Conservation (phyloP, 306 rosid species). For the Nissolia schottii region DNA sequence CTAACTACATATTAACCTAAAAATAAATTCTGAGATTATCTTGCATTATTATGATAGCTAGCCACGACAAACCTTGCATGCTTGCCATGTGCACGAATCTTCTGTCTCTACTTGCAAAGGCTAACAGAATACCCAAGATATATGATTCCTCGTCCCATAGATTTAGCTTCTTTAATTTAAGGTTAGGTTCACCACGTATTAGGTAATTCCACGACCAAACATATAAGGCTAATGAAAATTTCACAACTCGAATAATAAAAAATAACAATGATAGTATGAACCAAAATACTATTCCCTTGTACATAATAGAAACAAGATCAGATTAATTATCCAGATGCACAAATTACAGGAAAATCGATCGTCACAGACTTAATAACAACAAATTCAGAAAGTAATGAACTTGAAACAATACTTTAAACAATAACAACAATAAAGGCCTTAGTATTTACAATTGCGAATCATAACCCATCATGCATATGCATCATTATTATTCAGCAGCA, state of each 20-base stretch:
- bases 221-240: background rate
- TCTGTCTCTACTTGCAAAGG: background rate
- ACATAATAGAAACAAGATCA: slow-evolving; percentile 17
- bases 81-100: slow-evolving; percentile 37
- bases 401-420: slow-evolving; percentile 21
- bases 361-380: slow-evolving; percentile 18
- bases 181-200: slow-evolving; percentile 28
- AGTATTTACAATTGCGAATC: background rate
- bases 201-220: background rate
- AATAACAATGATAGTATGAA: background rate
- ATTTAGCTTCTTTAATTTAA: background rate
- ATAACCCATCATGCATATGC: background rate
- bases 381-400: slow-evolving; percentile 31
- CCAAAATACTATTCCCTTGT: slow-evolving; percentile 9
- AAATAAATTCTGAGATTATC: background rate
- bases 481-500: too few species aligned
- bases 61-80: slow-evolving; percentile 32
- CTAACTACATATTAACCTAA: too few species aligned
- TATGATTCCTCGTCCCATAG: background rate
- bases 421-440: slow-evolving; percentile 33
- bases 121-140: slow-evolving; percentile 10
- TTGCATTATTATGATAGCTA: background rate
- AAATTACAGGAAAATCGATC: slow-evolving; percentile 29
- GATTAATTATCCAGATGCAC: background rate
- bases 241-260: background rate